Conservation (phyloP, 2,329 filamentous ascomycete species). For the Venturia aucupariae region DNA sequence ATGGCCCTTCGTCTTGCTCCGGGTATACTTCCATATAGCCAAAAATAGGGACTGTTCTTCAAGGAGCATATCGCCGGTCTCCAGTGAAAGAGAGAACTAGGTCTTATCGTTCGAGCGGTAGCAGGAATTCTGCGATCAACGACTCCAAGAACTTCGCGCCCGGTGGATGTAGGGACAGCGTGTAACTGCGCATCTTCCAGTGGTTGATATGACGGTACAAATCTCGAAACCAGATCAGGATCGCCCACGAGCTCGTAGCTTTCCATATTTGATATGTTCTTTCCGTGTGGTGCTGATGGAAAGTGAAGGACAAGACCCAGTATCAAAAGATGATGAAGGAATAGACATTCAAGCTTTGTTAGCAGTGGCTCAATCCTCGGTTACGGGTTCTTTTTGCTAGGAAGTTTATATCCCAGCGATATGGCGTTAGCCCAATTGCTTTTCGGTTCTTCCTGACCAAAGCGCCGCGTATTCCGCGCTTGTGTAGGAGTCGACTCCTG, state of each 20-base stretch:
- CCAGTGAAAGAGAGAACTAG: not conserved
- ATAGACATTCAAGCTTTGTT: not conserved
- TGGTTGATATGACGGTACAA: not conserved
- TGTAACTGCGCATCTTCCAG: not conserved
- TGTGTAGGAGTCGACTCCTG: not conserved
- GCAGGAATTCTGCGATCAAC: not conserved
- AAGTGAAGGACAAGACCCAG: not conserved
- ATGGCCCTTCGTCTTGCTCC: constrained; percentile 21
- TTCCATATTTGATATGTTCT: not conserved
- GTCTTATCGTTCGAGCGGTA: not conserved
- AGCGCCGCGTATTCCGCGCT: not conserved
- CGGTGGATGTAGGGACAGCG: not conserved
- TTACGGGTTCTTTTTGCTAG: not conserved
- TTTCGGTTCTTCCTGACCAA: not conserved
- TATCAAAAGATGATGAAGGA: not conserved
- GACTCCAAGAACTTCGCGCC: not conserved
- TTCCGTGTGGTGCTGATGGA: not conserved
- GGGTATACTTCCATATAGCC: not conserved
- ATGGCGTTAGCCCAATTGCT: no score
- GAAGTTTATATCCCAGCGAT: not conserved
- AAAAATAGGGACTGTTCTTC: not conserved
- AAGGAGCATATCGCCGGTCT: not conserved
- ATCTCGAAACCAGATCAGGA: not conserved
- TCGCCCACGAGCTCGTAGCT: not conserved
- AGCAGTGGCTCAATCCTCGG: not conserved